Evolutionary conservation across 2,329 filamentous ascomycete species (phyloP), one percentile per base, ranked within the genome.

Genomic region (Pseudopyricularia cyperi): DNA sequence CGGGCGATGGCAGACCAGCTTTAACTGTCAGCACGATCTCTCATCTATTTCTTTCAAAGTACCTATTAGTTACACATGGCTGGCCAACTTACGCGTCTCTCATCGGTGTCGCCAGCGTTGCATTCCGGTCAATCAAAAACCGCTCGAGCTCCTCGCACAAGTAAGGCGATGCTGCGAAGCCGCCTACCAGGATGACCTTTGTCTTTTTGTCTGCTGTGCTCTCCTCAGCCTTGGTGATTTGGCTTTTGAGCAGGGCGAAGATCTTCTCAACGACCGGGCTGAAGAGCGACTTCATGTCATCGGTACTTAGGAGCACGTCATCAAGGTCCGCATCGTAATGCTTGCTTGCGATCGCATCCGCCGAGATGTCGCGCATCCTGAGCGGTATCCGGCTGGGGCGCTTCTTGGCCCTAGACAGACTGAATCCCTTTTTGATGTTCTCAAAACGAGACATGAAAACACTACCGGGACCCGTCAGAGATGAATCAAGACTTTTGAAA

Each of bases 341-440:
- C 19, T 26, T 33, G 6, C n/a, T 15, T 30, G 32, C 30, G n/a
- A 34, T 33, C 17, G 28, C 28, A 7, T 33, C 28, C 8, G 47
- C 32, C 8, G 28, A 9, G 15, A 49, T n/a, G 22, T 33, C 9
- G 14, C 28, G 47, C 47, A 49, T 49, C 12, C 17, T 32, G 19
- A 49, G 47, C n/a, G 14, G 19, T n/a, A 49, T n/a, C 7, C 47
- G 30, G 32, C 19, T 33, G 15, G 47, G 28, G 15, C 47, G 47
- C n/a, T 49, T 35, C 47, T 49, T 49, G 17, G 47, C 39, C 39
- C 39, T 44, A 3, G 9, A 8, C 8, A 44, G 19, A n/a, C 47
- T 49, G 47, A 49, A 49, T 7, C 22, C 47, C 32, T 49, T 49
- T 30, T 49, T 49, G 17, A 49, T 12, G 32, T 49, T 49, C 47